Conservation (phyloP, 1,284 basidiomycete genomes). For the Marasmius fiardii region DNA sequence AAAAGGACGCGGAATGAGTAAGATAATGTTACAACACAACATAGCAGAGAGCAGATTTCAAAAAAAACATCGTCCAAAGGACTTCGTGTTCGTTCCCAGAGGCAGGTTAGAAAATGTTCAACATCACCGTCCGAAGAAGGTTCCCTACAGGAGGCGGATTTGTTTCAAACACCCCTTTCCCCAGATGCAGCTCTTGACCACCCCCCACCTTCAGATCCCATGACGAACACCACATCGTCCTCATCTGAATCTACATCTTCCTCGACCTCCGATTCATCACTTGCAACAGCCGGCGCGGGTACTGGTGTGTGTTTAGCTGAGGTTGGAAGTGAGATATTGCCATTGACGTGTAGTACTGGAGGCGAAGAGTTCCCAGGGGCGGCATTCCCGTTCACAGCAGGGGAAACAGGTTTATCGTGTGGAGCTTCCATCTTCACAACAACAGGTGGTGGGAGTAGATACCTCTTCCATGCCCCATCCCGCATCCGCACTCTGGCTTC, state of each 20-base stretch:
- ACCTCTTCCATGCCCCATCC: constrained; percentile 2
- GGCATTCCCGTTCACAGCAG: constrained; percentile 2
- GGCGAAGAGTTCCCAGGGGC: constrained; percentile 20
- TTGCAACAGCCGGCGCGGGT: background rate
- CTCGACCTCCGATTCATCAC: background rate
- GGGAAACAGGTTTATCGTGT: background rate
- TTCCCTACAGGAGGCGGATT: no score
- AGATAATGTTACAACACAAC: no score
- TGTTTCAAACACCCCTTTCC: background rate
- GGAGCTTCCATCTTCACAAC: background rate
- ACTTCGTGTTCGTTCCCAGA: no score
- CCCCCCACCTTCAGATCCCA: constrained; percentile 19
- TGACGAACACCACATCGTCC: background rate
- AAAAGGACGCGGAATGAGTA: no score
- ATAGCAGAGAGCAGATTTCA: background rate
- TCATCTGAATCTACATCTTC: background rate
- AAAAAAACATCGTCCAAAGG: no score
- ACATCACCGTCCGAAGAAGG: no score
- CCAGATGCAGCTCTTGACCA: constrained; percentile 14
- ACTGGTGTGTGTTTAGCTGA: background rate
- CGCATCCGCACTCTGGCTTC: constrained; percentile 9
- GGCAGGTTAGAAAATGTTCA: no score
- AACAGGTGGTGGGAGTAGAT: background rate
- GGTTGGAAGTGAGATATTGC: background rate
- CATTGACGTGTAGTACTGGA: background rate